A percentile compares a stretch with the other conserved stretches of the same genome.
Evolutionary conservation across 331 rosid genomes (phyloP).

Genomic region (Arachis monticola): DNA sequence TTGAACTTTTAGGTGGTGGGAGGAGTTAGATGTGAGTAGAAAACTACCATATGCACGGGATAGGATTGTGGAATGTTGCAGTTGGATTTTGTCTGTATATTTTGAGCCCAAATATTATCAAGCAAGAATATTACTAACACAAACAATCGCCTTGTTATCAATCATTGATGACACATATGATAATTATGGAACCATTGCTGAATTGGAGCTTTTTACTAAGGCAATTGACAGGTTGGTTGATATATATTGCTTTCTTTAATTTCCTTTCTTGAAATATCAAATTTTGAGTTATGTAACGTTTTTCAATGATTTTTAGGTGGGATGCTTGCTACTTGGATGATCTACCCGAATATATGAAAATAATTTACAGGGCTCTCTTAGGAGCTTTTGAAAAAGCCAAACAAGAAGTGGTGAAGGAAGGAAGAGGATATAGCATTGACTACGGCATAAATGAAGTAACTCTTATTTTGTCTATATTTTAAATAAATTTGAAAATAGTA

Average conservation of each 20-base stretch:
- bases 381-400: constrained; percentile 37
- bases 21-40: constrained; percentile 33
- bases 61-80: constrained; percentile 39
- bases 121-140: constrained; percentile 33
- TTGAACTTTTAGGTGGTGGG: constrained; percentile 52
- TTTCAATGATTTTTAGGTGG: constrained; percentile 45
- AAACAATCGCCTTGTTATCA: constrained; percentile 20
- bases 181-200: constrained; percentile 46
- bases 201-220: constrained; percentile 42
- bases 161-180: constrained; percentile 46
- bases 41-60: constrained; percentile 46
- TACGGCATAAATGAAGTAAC: constrained; percentile 26
- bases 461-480: no score
- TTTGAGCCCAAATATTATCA: constrained; percentile 40
- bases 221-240: constrained; percentile 45
- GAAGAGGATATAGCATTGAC: constrained; percentile 19
- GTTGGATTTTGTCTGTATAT: constrained; percentile 19
- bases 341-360: constrained; percentile 53
- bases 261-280: no score
- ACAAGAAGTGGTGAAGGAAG: constrained; percentile 20
- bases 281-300: background rate
- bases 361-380: constrained; percentile 30
- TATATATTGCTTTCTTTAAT: no score
- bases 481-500: no score
- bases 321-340: constrained; percentile 26